Percentiles rank a stretch among this genome's conserved stretches.
Conservation (phyloP, 179 eudicot genomes). For the Corrigiola litoralis region DNA sequence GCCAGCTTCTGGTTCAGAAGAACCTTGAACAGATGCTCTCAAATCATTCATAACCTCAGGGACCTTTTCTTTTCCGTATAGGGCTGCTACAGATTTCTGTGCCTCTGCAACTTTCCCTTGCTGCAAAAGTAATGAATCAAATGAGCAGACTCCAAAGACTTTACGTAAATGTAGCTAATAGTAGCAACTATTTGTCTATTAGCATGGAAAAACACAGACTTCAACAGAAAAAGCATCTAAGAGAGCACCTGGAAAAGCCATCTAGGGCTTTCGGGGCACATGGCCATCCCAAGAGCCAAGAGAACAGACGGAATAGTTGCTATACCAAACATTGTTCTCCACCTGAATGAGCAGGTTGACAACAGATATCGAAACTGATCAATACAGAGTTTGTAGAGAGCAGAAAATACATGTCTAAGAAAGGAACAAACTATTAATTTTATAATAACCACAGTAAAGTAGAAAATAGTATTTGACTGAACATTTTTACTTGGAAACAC, state of each 20-base stretch:
- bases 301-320: slow-evolving; percentile 79
- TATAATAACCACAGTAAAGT: too few species aligned
- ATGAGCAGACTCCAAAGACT: slow-evolving; percentile 2
- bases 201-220: background rate
- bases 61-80: slow-evolving; percentile 79
- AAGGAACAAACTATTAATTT: too few species aligned
- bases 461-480: too few species aligned
- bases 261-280: slow-evolving; percentile 96
- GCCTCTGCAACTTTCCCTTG: slow-evolving; percentile 85
- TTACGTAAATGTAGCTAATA: background rate
- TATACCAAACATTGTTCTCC: slow-evolving; percentile 94
- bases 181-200: background rate
- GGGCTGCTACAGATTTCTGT: slow-evolving; percentile 50
- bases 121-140: slow-evolving; percentile 37
- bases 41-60: slow-evolving; percentile 70
- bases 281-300: slow-evolving; percentile 84
- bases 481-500: too few species aligned
- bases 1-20: slow-evolving; percentile 86
- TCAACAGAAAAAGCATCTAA: background rate
- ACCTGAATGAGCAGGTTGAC: too few species aligned
- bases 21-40: slow-evolving; percentile 59
- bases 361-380: too few species aligned
- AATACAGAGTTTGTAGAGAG: background rate
- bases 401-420: background rate
- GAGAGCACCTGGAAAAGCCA: slow-evolving; percentile 87